Percentiles rank a stretch among this genome's conserved stretches.
Evolutionary conservation across 371 early-diverging fungal genomes (phyloP).

Genomic region (Syncephalastrum racemosum): DNA sequence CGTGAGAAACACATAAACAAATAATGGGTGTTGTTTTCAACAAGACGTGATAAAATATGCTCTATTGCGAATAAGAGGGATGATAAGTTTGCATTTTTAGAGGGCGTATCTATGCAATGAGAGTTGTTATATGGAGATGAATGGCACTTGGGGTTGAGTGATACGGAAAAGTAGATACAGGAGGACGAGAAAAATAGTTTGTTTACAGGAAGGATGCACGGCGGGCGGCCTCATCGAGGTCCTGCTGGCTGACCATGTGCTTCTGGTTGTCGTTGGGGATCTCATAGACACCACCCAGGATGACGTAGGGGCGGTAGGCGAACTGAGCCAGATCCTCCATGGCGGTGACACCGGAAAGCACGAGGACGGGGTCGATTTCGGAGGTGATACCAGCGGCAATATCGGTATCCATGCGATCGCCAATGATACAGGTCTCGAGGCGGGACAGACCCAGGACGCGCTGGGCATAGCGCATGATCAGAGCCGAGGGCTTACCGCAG

Average conservation of each 20-base stretch:
- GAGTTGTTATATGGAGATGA: too few relatives aligned
- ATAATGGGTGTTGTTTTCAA: too few relatives aligned
- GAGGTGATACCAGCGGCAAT: conserved; percentile 57
- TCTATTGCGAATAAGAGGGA: too few relatives aligned
- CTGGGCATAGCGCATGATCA: conserved; percentile 70
- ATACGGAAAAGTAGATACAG: too few relatives aligned
- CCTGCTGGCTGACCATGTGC: conserved; percentile 36
- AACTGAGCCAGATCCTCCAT: conserved; percentile 49
- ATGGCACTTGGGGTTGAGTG: too few relatives aligned
- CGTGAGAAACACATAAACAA: too few relatives aligned
- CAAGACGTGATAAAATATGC: too few relatives aligned
- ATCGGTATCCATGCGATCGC: conserved; percentile 75
- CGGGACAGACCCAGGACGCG: conserved; percentile 57
- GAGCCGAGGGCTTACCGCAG: conserved; percentile 66
- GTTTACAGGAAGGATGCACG: conserved; percentile 19
- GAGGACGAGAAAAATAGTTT: too few relatives aligned
- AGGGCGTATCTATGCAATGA: too few relatives aligned
- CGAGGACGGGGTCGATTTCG: conserved; percentile 67
- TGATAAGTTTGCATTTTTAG: too few relatives aligned
- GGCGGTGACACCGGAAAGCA: conserved; percentile 63
- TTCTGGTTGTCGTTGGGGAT: conserved; percentile 48
- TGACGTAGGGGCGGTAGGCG: conserved; percentile 62
- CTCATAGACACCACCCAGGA: conserved; percentile 63
- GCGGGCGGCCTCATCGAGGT: conserved; percentile 45
- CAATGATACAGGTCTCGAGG: conserved; percentile 66